Conservation (phyloP, 345 rosid genomes). For the Cardamine chenopodiifolia region DNA sequence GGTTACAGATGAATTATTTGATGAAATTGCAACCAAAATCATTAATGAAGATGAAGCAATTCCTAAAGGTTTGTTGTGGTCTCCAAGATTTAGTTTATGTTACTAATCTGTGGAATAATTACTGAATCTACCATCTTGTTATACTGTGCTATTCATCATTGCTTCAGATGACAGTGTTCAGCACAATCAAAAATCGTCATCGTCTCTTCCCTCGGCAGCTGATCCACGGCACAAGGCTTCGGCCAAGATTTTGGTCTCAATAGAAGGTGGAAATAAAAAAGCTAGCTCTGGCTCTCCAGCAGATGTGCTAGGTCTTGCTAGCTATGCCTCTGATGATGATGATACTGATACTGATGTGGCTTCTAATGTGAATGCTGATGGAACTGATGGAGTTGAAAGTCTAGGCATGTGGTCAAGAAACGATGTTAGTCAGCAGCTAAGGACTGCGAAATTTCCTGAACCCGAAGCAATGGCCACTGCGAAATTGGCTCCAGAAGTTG, state of each 20-base stretch:
- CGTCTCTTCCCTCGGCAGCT: conserved; percentile 44
- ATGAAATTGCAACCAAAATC: conserved; percentile 94
- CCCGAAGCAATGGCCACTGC: conserved; percentile 48
- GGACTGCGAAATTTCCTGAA: conserved; percentile 42
- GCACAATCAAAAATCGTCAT: conserved; percentile 46
- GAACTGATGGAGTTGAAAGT: conserved; percentile 51
- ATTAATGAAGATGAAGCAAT: conserved; percentile 68
- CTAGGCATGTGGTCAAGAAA: conserved; percentile 42
- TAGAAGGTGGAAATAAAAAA: conserved; percentile 51
- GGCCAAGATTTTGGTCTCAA: conserved; percentile 54
- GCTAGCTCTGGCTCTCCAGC: conserved; percentile 64
- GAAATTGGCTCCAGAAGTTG: conserved; percentile 39
- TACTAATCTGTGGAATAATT: conserved; percentile 10
- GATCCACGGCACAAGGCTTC: conserved; percentile 55
- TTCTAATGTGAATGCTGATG: conserved; percentile 51
- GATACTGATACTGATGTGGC: conserved; percentile 57
- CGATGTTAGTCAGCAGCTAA: conserved; percentile 45
- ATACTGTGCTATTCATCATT: conserved; percentile 28
- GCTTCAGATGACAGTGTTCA: conserved; percentile 50
- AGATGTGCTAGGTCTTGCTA: conserved; percentile 88
- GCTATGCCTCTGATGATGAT: conserved; percentile 88
- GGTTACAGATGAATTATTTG: conserved; percentile 96
- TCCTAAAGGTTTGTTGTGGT: conserved; percentile 57
- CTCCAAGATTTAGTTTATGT: conserved; percentile 16
- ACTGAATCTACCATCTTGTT: conserved; percentile 14